These are phyloP conservation scores for Geranium rotundifolium DNA, from an alignment of 345 rosid genomes.

Conservation along the genomic window DNA sequence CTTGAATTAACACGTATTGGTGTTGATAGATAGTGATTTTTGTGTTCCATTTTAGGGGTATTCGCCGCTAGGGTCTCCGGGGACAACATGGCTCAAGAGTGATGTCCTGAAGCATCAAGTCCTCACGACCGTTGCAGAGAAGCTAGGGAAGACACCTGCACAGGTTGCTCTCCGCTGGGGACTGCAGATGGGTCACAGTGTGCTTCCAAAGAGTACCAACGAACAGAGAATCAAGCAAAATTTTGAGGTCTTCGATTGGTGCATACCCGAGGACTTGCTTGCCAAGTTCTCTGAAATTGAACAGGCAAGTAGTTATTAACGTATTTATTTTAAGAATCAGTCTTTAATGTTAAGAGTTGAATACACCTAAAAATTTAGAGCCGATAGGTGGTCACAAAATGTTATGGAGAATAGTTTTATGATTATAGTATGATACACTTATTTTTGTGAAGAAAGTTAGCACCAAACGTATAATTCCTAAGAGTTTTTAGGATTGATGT, in stretches of 20 bases:
- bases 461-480: no score
- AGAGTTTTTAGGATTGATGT: no score
- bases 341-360: no score
- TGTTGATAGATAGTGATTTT: no score
- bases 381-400: no score
- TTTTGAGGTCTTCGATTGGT: conserved; percentile 59
- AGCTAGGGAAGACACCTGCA: conserved; percentile 67
- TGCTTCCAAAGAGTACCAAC: conserved; percentile 70
- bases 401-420: no score
- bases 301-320: conserved; percentile 32
- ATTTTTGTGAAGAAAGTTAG: no score
- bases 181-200: conserved; percentile 72
- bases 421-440: no score
- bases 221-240: conserved; percentile 67
- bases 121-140: conserved; percentile 37
- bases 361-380: no score
- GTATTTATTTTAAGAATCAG: no score
- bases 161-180: conserved; percentile 88
- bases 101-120: conserved; percentile 51
- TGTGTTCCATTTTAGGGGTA: conserved; percentile 41
- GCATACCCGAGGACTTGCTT: conserved; percentile 59
- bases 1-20: no score
- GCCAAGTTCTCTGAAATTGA: conserved; percentile 50
- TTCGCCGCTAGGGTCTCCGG: conserved; percentile 83
- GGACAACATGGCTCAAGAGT: conserved; percentile 47